A percentile compares a stretch with the other conserved stretches of the same genome.
Evolutionary conservation across 352 stramenopile genomes (phyloP).

Genomic region (Pythium biforme): DNA sequence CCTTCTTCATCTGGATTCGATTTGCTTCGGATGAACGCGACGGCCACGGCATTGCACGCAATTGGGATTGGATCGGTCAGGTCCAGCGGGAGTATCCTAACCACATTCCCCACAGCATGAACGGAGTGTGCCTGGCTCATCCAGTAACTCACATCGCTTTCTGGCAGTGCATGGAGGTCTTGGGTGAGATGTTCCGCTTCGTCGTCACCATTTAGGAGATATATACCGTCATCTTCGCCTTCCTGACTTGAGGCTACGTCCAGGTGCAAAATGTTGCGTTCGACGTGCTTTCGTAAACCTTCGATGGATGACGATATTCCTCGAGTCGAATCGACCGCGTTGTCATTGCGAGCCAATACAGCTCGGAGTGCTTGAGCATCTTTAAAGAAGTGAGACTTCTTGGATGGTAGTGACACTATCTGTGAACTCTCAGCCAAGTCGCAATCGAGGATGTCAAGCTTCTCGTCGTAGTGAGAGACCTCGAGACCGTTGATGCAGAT

Average conservation of each 20-base stretch:
- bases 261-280: constrained; percentile 42
- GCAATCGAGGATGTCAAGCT: constrained; percentile 54
- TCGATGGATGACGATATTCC: constrained; percentile 24
- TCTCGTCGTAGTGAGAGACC: constrained; percentile 63
- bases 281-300: constrained; percentile 47
- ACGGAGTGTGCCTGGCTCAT: constrained; percentile 24
- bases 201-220: constrained; percentile 10
- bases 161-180: constrained; percentile 39
- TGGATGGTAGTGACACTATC: constrained; percentile 53
- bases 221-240: constrained; percentile 7
- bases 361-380: constrained; percentile 23
- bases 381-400: constrained; percentile 53
- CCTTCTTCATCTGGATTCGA: constrained; percentile 9
- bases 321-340: neutral
- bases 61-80: constrained; percentile 20
- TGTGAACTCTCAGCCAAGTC: constrained; percentile 53
- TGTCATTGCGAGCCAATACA: neutral
- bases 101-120: constrained; percentile 32
- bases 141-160: constrained; percentile 20
- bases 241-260: constrained; percentile 44
- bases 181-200: constrained; percentile 55
- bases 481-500: constrained; percentile 57
- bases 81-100: constrained; percentile 32
- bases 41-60: constrained; percentile 28
- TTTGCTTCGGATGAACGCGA: constrained; percentile 36